A percentile compares a stretch with the other conserved stretches of the same genome.
Conservation (phyloP, 805 yeast species). For the Yarrowia bubula region DNA sequence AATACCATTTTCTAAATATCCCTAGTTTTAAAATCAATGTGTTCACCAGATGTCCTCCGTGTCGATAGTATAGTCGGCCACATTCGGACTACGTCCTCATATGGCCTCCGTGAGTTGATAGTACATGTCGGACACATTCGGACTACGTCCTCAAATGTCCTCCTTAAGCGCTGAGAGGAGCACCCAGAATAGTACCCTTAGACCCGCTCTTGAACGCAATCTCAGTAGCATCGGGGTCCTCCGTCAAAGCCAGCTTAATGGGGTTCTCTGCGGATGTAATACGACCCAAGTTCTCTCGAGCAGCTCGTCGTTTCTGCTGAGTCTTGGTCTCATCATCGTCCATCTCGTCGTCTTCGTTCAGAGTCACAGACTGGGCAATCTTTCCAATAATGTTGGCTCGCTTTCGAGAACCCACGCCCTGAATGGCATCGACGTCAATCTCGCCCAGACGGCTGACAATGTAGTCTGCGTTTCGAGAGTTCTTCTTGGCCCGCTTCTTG, state of each 20-base stretch:
- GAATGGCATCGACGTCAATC: constrained; percentile 27
- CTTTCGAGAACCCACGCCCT: constrained; percentile 25
- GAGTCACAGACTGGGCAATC: constrained; percentile 39
- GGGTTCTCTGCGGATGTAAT: constrained; percentile 30
- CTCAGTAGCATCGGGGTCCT: constrained; percentile 51
- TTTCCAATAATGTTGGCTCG: constrained; percentile 45
- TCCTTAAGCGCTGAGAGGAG: constrained; percentile 43
- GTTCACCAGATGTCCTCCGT: too few relatives aligned
- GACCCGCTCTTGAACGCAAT: constrained; percentile 50
- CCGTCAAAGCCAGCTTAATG: constrained; percentile 50
- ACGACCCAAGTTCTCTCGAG: constrained; percentile 48
- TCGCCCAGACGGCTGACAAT: constrained; percentile 52
- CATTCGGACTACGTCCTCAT: too few relatives aligned
- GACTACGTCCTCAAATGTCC: not conserved
- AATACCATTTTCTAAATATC: constrained; percentile 12
- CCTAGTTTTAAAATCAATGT: not conserved
- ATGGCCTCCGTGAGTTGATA: too few relatives aligned
- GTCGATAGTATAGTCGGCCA: not conserved
- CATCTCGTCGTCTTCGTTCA: constrained; percentile 42
- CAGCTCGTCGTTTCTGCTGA: constrained; percentile 41
- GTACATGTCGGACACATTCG: not conserved
- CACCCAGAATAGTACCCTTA: constrained; percentile 83
- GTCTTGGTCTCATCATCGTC: constrained; percentile 31
- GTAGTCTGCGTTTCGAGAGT: constrained; percentile 75
- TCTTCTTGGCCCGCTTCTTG: constrained; percentile 73